Conservation (phyloP, 169 alveolate genomes). For the Eimeria necatrix region DNA sequence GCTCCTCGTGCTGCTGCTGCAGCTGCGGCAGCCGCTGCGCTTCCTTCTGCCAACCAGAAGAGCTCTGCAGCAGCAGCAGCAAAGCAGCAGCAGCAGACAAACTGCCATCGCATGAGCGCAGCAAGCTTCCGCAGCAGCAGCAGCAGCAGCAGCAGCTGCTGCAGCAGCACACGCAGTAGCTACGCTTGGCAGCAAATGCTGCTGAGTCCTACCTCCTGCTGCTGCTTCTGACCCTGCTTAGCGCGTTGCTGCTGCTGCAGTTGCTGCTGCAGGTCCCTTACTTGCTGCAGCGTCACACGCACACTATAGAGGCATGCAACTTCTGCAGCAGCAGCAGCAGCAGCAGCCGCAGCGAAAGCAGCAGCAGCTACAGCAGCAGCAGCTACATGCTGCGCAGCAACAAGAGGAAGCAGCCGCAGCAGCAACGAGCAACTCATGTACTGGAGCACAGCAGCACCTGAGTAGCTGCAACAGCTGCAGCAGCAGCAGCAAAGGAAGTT, state of each 20-base stretch:
- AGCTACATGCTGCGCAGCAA: not conserved
- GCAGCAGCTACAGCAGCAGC: not conserved
- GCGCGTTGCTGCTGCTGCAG: constrained; percentile 64
- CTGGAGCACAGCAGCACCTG: not conserved
- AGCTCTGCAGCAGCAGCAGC: constrained; percentile 60
- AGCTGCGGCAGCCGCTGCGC: not conserved
- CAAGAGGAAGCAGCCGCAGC: not conserved
- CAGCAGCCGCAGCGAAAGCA: not conserved
- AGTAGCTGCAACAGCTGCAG: not conserved
- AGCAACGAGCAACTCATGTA: not conserved
- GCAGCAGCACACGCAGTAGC: not conserved
- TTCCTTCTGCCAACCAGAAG: not conserved
- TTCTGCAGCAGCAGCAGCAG: not conserved
- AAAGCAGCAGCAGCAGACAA: not conserved
- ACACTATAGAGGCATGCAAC: not conserved
- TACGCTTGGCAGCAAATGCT: not conserved
- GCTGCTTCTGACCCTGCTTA: not conserved
- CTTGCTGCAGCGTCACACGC: not conserved
- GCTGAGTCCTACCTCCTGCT: constrained; percentile 22
- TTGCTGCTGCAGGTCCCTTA: constrained; percentile 46
- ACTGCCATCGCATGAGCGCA: not conserved
- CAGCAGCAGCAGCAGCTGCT: not conserved
- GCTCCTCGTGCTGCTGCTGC: constrained; percentile 13
- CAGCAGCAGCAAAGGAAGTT: not conserved
- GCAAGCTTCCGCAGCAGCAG: not conserved